Percentiles rank a stretch among this genome's conserved stretches.
Conservation (phyloP, 305 asterid genomes). For the Stenogyne calaminthoides region DNA sequence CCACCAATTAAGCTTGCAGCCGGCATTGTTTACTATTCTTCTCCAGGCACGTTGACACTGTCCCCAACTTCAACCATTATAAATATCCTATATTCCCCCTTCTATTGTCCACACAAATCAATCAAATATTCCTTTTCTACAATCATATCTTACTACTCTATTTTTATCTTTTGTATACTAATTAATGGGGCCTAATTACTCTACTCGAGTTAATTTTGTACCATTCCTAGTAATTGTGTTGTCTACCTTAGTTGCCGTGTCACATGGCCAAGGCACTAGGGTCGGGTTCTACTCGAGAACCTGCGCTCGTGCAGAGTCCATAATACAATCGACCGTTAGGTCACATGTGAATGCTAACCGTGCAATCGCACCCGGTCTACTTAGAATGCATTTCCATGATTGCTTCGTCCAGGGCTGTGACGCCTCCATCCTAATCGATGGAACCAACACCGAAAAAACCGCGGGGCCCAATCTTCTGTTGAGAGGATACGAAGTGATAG, state of each 20-base stretch:
- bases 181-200: no score
- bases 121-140: no score
- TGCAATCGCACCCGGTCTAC: constrained; percentile 53
- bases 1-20: constrained; percentile 18
- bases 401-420: constrained; percentile 79
- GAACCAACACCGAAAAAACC: constrained; percentile 52
- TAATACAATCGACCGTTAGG: constrained; percentile 44
- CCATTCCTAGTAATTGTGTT: constrained; percentile 20
- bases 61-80: constrained; percentile 11
- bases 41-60: constrained; percentile 29
- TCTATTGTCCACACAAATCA: background rate
- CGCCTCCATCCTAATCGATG: constrained; percentile 58
- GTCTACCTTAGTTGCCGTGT: constrained; percentile 26
- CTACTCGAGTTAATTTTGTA: no score
- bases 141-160: no score
- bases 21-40: constrained; percentile 39
- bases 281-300: constrained; percentile 54
- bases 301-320: constrained; percentile 56
- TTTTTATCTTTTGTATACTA: no score
- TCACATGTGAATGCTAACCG: constrained; percentile 43
- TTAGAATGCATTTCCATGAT: constrained; percentile 76
- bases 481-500: constrained; percentile 65
- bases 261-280: constrained; percentile 55
- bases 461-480: constrained; percentile 52
- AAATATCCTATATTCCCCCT: constrained; percentile 18